Evolutionary conservation across 139 green algal species (phyloP).

Genomic region (Chlorella sp.): DNA sequence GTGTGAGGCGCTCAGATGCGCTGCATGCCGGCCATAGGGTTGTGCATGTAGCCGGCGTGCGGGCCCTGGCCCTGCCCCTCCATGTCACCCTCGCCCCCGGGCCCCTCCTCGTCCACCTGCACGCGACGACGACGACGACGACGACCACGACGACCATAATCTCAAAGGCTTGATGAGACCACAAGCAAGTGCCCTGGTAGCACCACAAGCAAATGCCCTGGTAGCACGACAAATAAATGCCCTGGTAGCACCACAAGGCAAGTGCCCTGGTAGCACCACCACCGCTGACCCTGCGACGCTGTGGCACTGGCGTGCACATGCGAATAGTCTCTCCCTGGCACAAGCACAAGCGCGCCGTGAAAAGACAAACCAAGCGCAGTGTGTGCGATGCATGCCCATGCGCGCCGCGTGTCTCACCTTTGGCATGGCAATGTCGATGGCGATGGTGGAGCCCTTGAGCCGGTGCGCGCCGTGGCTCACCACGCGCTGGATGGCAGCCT

Average conservation of each 20-base stretch:
- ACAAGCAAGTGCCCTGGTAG: conserved; percentile 1
- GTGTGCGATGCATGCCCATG: neutral
- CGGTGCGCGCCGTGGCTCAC: conserved; percentile 52
- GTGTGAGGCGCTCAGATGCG: neutral
- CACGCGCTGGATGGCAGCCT: conserved; percentile 69
- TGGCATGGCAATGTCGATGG: conserved; percentile 65
- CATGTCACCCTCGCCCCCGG: neutral
- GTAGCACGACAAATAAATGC: neutral
- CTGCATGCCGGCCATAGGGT: neutral
- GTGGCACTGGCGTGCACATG: neutral
- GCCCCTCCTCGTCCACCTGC: neutral
- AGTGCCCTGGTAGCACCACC: neutral
- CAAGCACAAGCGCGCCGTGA: no score
- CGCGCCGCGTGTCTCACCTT: conserved; percentile 25
- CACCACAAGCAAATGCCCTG: neutral
- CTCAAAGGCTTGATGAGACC: neutral
- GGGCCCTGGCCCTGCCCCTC: neutral
- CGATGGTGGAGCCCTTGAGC: conserved; percentile 55
- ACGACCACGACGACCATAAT: neutral
- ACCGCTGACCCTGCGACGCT: neutral
- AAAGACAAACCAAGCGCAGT: neutral
- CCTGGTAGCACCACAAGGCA: neutral
- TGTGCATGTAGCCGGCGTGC: neutral
- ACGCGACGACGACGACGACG: neutral
- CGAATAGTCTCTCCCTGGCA: neutral